Conservation (phyloP, 495 filamentous ascomycete species). For the Pyrenopolyporus hunteri region DNA sequence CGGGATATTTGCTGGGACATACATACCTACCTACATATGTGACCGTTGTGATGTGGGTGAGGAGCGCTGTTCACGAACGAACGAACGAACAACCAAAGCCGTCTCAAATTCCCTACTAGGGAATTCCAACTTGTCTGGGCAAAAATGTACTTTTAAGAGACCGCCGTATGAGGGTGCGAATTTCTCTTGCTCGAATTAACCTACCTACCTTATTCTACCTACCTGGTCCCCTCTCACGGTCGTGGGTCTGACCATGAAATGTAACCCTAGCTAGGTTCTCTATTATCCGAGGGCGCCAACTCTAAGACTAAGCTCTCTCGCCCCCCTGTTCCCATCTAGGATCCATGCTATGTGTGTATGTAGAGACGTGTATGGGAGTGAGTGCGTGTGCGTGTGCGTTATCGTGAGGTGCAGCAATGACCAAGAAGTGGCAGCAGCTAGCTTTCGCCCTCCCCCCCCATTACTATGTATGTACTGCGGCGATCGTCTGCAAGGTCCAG, state of each 20-base stretch:
- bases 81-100: slow-evolving; percentile 13
- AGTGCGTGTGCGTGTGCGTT: no score
- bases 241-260: slow-evolving; percentile 36
- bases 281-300: slow-evolving; percentile 41
- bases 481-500: slow-evolving; percentile 28
- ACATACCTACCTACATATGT: no score
- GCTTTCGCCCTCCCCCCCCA: neutral
- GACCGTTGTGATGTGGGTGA: no score
- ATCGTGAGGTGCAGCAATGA: slow-evolving; percentile 33
- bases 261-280: slow-evolving; percentile 36
- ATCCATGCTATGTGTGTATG: slow-evolving; percentile 7
- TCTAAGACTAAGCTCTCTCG: slow-evolving; percentile 25
- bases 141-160: slow-evolving; percentile 2
- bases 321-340: slow-evolving; percentile 20
- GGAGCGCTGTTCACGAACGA: neutral
- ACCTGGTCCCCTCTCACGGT: no score
- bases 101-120: slow-evolving; percentile 24
- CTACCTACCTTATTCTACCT: no score
- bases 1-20: no score
- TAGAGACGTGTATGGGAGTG: no score
- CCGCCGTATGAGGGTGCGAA: no score
- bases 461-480: slow-evolving; percentile 16
- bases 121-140: slow-evolving; percentile 24
- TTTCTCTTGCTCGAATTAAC: neutral
- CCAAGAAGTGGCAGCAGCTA: neutral